Conservation (phyloP, 306 rosid genomes). For the Cicer chorassanicum region DNA sequence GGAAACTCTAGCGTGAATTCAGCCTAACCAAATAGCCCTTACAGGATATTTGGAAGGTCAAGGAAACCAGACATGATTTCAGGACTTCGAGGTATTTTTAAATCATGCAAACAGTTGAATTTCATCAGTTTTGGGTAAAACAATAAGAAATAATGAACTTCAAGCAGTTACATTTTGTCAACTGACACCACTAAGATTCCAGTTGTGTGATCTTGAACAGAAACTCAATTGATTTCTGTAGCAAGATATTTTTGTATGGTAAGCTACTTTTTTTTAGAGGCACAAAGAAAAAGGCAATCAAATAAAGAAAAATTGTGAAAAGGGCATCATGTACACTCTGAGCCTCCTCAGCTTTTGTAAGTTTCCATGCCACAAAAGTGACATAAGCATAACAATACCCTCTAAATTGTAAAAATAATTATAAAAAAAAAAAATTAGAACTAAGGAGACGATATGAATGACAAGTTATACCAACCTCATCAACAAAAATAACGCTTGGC, state of each 20-base stretch:
- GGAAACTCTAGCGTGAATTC: neutral
- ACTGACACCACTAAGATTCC: neutral
- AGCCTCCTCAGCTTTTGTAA: neutral
- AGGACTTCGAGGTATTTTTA: slow-evolving; percentile 1
- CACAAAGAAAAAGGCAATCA: neutral
- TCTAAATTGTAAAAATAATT: slow-evolving; percentile 1
- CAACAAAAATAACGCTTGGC: slow-evolving; percentile 94
- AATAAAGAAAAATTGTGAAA: slow-evolving; percentile 14
- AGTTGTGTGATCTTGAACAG: neutral
- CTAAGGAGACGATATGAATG: neutral
- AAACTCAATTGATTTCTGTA: neutral
- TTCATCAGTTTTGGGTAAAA: neutral
- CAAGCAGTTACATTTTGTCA: slow-evolving; percentile 8
- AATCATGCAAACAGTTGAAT: neutral
- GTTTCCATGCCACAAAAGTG: neutral
- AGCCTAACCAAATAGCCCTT: neutral
- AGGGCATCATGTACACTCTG: neutral
- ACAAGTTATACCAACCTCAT: slow-evolving; percentile 68
- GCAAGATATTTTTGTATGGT: slow-evolving; percentile 7
- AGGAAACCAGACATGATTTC: neutral
- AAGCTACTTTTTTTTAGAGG: slow-evolving; percentile 6
- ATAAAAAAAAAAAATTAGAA: neutral
- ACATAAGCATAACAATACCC: slow-evolving; percentile 12
- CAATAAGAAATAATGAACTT: neutral
- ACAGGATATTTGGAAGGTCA: neutral